Base-by-base conservation (phyloP, 768 basidiomycete species). In the Boletus subcaerulescens region DNA sequence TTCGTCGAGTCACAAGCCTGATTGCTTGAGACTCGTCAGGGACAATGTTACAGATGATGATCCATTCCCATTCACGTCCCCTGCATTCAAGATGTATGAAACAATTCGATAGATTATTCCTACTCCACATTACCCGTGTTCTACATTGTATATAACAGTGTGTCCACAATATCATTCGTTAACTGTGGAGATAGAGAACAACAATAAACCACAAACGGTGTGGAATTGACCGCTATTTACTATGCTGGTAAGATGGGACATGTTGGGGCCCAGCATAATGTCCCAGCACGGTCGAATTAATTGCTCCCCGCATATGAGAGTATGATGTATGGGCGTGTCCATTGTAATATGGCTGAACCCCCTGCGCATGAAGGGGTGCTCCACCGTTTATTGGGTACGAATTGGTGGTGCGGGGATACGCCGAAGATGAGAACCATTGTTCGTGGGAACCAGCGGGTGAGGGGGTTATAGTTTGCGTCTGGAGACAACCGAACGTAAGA, bases 61-160 rank as follows among this genome's bases (percentile, higher is more conserved):
- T 61, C 82, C 85, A 12, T 87, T 92, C 62, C 80, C 83, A 4
- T 95, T 89, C 70, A 75, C 74, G 26, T 78, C 81, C 9, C 74
- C 78, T 11, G 70, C 73, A 15, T 93, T 86, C 77, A 89, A 78
- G 63, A 85, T 89, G 82, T 90, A 87, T 63, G 87, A 90, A 70
- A 81, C 80, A 18, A 82, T 96, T 59, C 83, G 92, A 53, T 94
- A 70, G 55, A 57, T 57, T 51, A 55, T 50, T 43, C 60, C 46
- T 59, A 57, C 52, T 40, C 20, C 50, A 52, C 47, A 70, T 69
- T 68, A 66, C 46, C 55, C 52, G 32, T 61, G 55, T 65, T 65
- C 67, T 70, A 65, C 66, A 65, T 41, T 59, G 55, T 29, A 29
- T 61, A 58, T 61, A 62, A 45, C 51, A 51, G 29, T 41, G 44